Evolutionary conservation across 345 rosid species (phyloP), one percentile per base, ranked within the genome.

Genomic region (Camelina sativa): DNA sequence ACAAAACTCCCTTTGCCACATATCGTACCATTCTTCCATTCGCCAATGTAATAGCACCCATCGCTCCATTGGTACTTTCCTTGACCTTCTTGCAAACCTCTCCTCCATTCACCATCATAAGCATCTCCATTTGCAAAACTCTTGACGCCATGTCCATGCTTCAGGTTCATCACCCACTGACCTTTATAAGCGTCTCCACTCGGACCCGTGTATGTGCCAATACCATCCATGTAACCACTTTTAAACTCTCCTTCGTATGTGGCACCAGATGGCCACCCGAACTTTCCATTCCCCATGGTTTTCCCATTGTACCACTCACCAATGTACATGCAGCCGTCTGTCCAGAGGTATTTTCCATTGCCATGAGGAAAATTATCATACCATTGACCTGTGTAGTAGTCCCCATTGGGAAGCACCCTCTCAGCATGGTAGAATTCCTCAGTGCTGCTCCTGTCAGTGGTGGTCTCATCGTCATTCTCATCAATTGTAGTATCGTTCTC

Each of bases 231-330:
- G 68, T 85, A 91, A 17, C 96, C 97, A 13, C 82, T 85, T 62
- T 90, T 94, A 83, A 91, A 94, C 46, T 94, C 96, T n/a, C 97
- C 98, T 46, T 91, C 97, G 8, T 94, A 94, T 7, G 84, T 76
- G 0, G 96, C 94, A 6, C 98, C 98, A 2, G 89, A 86, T 1
- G 98, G 98, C 98, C 98, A 94, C 51, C 88, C 86, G 7, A 94
- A 94, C 81, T 88, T 80, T 4, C 98, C 98, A 40, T 60, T 78
- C 22, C 98, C 98, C 93, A 81, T 90, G 5, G 86, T 85, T 76
- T 91, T 91, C 0, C 98, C 98, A 58, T 72, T 84, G 60, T 79
- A 77, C 98, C 98, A 94, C 30, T 91, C 95, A 9, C 98, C 98
- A 2, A 85, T 78, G 43, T 90, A 94, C 85, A 84, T 87, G 78